phyloP scores from a whole-genome alignment of 352 stramenopile genomes.

The Stramenopiles sp. region DNA sequence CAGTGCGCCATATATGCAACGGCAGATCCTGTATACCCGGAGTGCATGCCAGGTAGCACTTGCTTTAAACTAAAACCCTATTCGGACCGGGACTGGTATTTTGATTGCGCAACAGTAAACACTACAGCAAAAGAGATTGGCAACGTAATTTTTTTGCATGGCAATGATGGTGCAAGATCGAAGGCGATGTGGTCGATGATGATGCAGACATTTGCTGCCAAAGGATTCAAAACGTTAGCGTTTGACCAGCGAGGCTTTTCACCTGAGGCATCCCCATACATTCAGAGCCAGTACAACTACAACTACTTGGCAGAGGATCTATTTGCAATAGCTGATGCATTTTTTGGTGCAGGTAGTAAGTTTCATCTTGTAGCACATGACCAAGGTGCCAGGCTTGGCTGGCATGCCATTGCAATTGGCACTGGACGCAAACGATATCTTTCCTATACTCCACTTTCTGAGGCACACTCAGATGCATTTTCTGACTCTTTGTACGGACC shows the following conservation, averaged over 20 bases:
- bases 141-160: background rate
- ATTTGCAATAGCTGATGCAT: background rate
- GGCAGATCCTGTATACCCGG: background rate
- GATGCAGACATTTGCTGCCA: background rate
- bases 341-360: background rate
- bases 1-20: background rate
- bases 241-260: background rate
- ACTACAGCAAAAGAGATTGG: background rate
- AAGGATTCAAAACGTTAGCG: background rate
- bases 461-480: background rate
- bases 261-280: background rate
- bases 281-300: background rate
- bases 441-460: background rate
- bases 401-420: background rate
- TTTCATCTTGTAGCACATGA: background rate
- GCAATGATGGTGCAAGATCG: background rate
- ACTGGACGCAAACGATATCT: background rate
- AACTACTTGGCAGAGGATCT: background rate
- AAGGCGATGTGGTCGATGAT: background rate
- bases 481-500: background rate
- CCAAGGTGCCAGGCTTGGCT: background rate
- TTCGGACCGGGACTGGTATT: background rate
- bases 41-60: background rate
- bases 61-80: background rate
- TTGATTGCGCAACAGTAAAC: background rate